Evolutionary conservation across 2,329 filamentous ascomycete genomes (phyloP).

Genomic region (Cryphonectria nitschkei): DNA sequence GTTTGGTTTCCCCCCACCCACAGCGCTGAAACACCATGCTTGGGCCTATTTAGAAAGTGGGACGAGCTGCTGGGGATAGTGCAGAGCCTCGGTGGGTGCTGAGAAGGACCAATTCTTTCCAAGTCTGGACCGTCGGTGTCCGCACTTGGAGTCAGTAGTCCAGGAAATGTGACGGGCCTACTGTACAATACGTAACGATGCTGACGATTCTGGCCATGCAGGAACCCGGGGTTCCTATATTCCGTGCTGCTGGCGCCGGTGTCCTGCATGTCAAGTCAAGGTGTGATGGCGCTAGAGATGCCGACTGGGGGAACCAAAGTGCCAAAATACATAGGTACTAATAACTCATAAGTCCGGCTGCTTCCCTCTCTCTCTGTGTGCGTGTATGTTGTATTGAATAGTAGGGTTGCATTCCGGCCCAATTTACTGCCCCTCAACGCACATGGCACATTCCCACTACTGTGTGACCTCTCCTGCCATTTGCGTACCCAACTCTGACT

Average conservation of each 20-base stretch:
- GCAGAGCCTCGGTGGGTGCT: background rate
- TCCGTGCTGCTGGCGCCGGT: background rate
- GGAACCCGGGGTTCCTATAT: background rate
- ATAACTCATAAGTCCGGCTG: background rate
- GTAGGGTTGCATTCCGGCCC: constrained; percentile 5
- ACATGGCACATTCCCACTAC: constrained; percentile 6
- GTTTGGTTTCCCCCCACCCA: background rate
- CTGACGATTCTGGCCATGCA: background rate
- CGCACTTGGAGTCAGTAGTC: background rate
- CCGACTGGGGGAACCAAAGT: background rate
- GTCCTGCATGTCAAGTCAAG: background rate
- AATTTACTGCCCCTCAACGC: background rate
- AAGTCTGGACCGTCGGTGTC: background rate
- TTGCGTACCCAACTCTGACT: background rate
- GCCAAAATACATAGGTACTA: constrained; percentile 8
- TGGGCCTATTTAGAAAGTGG: background rate
- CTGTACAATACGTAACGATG: background rate
- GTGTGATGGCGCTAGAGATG: background rate
- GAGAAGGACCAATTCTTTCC: background rate
- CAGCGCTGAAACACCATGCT: background rate
- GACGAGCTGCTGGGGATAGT: background rate
- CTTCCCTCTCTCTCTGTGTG: background rate
- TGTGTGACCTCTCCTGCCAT: constrained; percentile 12
- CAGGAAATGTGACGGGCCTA: background rate
- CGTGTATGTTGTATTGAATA: background rate